Evolutionary conservation across 352 stramenopile species (phyloP).

Genomic region (Globisporangium middletonii): DNA sequence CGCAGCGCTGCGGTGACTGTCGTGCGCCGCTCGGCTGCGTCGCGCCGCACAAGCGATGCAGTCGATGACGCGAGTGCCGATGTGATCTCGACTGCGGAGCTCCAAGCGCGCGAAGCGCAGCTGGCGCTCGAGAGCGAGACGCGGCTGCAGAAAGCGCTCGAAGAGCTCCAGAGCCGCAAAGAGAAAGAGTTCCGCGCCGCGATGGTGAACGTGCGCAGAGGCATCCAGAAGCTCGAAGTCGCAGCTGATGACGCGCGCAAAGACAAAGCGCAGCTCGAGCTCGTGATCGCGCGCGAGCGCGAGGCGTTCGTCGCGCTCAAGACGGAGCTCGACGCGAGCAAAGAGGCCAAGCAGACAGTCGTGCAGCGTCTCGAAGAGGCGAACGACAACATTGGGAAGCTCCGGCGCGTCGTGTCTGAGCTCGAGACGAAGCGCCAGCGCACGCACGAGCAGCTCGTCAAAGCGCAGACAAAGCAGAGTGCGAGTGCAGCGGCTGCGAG

Average conservation of each 20-base stretch:
- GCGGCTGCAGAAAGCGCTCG: slow-evolving; percentile 38
- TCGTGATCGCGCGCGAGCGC: slow-evolving; percentile 41
- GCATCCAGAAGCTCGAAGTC: slow-evolving; percentile 62
- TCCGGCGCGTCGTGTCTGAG: slow-evolving; percentile 47
- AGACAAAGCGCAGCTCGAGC: slow-evolving; percentile 47
- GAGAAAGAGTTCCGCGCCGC: slow-evolving; percentile 56
- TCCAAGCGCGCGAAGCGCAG: slow-evolving; percentile 48
- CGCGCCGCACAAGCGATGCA: no score
- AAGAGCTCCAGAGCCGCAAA: slow-evolving; percentile 61
- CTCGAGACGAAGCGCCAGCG: slow-evolving; percentile 25
- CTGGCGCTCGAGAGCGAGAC: slow-evolving; percentile 44
- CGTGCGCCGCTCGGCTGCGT: no score
- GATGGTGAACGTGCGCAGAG: slow-evolving; percentile 70
- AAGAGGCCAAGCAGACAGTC: slow-evolving; percentile 36
- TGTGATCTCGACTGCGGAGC: slow-evolving; percentile 40
- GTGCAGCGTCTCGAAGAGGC: slow-evolving; percentile 60
- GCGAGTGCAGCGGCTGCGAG: slow-evolving; percentile 8
- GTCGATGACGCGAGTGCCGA: slow-evolving; percentile 2
- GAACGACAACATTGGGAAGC: slow-evolving; percentile 57
- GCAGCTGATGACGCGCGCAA: slow-evolving; percentile 37
- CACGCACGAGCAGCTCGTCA: slow-evolving; percentile 24
- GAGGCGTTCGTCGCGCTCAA: slow-evolving; percentile 51
- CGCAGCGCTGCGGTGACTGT: background rate
- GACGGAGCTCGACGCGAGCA: slow-evolving; percentile 39
- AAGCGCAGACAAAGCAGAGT: slow-evolving; percentile 13